These are phyloP conservation scores for Alliaria petiolata DNA, from an alignment of 345 rosid species.

Conservation along the genomic window DNA sequence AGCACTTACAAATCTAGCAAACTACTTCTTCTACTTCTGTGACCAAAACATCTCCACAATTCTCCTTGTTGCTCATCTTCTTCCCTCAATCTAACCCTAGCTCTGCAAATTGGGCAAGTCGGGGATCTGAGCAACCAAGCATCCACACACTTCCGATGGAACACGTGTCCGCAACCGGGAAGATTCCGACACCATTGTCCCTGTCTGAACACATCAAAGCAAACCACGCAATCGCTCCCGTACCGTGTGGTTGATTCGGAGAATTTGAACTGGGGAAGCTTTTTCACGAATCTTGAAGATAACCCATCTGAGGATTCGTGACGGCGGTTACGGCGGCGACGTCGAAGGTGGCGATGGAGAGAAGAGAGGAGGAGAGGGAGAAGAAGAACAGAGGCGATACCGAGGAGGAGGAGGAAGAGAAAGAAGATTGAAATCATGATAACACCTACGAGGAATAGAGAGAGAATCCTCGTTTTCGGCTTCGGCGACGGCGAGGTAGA, in stretches of 20 bases:
- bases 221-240: constrained; percentile 57
- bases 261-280: constrained; percentile 57
- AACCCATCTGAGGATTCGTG: constrained; percentile 37
- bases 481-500: constrained; percentile 1
- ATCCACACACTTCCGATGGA: constrained; percentile 77
- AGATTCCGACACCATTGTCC: constrained; percentile 84
- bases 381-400: constrained; percentile 54
- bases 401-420: constrained; percentile 49
- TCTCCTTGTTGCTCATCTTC: constrained; percentile 25
- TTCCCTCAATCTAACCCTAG: constrained; percentile 35
- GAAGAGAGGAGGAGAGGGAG: constrained; percentile 55
- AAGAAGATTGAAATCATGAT: constrained; percentile 57
- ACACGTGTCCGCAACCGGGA: constrained; percentile 65
- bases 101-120: constrained; percentile 71
- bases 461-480: constrained; percentile 21
- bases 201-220: constrained; percentile 62
- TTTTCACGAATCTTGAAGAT: constrained; percentile 43
- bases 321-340: constrained; percentile 7
- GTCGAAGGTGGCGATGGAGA: constrained; percentile 37
- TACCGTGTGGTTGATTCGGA: constrained; percentile 11
- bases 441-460: constrained; percentile 50
- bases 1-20: constrained; percentile 40
- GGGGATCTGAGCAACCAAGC: constrained; percentile 68
- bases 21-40: constrained; percentile 25
- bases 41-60: constrained; percentile 27